Evolutionary conservation across 1,139 yeast genomes (phyloP).

Genomic region (Candida pseudoviswanathii): DNA sequence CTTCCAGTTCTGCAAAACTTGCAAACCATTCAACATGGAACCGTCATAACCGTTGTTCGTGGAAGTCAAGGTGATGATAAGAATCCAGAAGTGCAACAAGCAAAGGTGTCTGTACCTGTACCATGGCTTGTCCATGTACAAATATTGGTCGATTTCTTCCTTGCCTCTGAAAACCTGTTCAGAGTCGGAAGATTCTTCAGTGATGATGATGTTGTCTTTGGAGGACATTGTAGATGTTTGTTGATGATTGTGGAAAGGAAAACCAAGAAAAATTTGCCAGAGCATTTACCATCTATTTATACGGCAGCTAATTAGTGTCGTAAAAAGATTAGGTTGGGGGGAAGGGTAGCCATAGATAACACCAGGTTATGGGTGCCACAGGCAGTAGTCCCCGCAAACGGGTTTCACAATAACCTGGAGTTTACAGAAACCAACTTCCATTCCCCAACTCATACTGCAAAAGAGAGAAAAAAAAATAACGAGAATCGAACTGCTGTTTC

Average conservation of each 20-base stretch:
- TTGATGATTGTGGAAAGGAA: neutral
- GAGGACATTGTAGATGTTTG: constrained; percentile 1
- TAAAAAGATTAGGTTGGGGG: too few species aligned
- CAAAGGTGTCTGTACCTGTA: constrained; percentile 35
- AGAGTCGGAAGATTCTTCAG: neutral
- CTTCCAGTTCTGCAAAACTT: constrained; percentile 41
- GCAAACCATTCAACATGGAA: constrained; percentile 53
- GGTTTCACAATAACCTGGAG: neutral
- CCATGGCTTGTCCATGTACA: constrained; percentile 18
- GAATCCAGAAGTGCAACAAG: constrained; percentile 35
- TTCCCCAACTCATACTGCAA: neutral
- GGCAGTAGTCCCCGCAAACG: neutral
- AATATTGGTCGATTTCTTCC: constrained; percentile 10
- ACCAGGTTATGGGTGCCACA: neutral
- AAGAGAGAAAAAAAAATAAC: neutral
- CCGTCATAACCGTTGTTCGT: constrained; percentile 57
- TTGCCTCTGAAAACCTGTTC: constrained; percentile 12
- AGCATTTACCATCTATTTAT: neutral
- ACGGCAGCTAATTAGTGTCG: too few species aligned
- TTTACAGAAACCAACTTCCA: neutral
- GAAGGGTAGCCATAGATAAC: too few species aligned
- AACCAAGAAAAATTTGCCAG: neutral
- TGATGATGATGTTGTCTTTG: neutral
- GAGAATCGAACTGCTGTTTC: constrained; percentile 1
- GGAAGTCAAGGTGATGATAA: constrained; percentile 45